Base-by-base conservation (phyloP, 1,284 basidiomycete species). In the Rhizopogon hawkerae region DNA sequence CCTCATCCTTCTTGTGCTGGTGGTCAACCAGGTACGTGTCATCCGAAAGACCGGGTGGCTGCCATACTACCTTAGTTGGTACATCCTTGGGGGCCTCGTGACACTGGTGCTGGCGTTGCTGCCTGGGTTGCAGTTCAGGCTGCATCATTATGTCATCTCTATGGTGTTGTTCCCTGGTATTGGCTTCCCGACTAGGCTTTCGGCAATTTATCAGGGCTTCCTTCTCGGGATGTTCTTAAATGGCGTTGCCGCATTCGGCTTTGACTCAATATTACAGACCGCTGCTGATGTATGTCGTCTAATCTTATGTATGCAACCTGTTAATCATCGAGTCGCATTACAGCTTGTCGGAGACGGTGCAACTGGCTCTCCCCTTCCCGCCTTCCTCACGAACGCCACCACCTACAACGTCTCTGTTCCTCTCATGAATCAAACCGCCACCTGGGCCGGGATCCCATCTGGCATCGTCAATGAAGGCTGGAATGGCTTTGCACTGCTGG, bases 1-100 rank as follows among this genome's bases (percentile, higher is more conserved):
- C 24, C 60, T 88, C 33, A 69, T 90, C 50, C 64, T 92, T 8
- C 58, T 78, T 4, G 64, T 75, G 21, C 64, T 84, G 31, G 78
- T 76, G 13, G 57, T 87, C 45, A 92, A 92, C 61, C 91, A 94
- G 67, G 60, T 87, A 5, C 75, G 87, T n/a, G 81, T 92, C 37
- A 86, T 92, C 50, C 79, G 90, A 45, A 85, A 85, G 64, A 89
- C 86, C 0, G 89, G 91, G 0, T 87, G 83, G 78, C 68, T 94
- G 26, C 80, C 83, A 3, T 77, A 83, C 59, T 92, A 92, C 60
- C 57, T 81, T 16, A 72, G 70, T 5, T 88, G 86, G 82, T 85
- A 86, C 60, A 65, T 81, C 26, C 59, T 75, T 8, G 88, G 86
- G 3, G 89, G 79, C 1, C 63, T 89, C 11, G 71, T 85, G 35